phyloP scores from a whole-genome alignment of 805 yeast genomes.

The Saturnispora halmiae region DNA sequence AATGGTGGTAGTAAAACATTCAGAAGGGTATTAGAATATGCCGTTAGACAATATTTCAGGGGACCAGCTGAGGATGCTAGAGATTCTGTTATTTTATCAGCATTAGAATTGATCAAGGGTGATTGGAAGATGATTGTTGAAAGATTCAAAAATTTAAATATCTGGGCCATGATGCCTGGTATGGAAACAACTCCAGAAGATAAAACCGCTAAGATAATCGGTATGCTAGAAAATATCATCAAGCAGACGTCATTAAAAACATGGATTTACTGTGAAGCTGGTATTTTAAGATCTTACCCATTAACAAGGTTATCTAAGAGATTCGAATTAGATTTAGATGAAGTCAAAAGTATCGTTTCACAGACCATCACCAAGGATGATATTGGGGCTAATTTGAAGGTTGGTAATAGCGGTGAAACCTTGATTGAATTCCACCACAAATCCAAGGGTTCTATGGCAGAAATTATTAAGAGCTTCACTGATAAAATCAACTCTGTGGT shows the following conservation, averaged over 20 bases:
- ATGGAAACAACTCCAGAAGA: conserved; percentile 39
- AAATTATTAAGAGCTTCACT: conserved; percentile 73
- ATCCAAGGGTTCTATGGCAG: conserved; percentile 68
- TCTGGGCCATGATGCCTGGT: conserved; percentile 47
- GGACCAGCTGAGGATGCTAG: conserved; percentile 97
- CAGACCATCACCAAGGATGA: conserved; percentile 75
- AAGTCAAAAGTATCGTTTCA: conserved; percentile 55
- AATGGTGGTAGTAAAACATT: conserved; percentile 50
- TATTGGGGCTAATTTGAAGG: conserved; percentile 65
- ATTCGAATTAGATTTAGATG: conserved; percentile 52
- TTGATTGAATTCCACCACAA: conserved; percentile 66
- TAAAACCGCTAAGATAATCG: conserved; percentile 48
- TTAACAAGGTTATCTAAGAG: conserved; percentile 51
- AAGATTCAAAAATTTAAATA: conserved; percentile 65
- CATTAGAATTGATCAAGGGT: conserved; percentile 78
- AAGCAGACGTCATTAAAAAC: conserved; percentile 89
- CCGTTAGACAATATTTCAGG: conserved; percentile 87
- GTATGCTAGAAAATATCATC: conserved; percentile 52
- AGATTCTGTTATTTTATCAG: conserved; percentile 88
- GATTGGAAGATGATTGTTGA: conserved; percentile 78
- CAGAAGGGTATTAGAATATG: conserved; percentile 83
- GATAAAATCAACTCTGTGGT: conserved; percentile 70
- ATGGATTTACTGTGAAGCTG: conserved; percentile 77
- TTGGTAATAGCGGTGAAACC: conserved; percentile 49
- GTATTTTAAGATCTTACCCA: conserved; percentile 67